Evolutionary conservation across 2,329 filamentous ascomycete species (phyloP).

Genomic region (Phialophora expanda): DNA sequence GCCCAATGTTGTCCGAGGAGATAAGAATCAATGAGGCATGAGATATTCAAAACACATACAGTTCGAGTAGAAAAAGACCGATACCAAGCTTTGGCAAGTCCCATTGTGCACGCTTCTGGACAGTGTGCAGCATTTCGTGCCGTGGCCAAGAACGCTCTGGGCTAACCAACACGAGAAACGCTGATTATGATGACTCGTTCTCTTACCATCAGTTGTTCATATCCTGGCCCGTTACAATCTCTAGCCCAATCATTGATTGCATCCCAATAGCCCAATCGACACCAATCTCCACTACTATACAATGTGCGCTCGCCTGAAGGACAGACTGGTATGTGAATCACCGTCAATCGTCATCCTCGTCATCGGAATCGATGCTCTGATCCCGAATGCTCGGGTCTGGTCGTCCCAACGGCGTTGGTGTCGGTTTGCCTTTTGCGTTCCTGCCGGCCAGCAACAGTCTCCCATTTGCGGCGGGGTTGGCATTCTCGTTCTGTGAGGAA

Average conservation of each 20-base stretch:
- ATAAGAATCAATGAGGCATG: not conserved
- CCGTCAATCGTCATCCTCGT: slow-evolving; percentile 3
- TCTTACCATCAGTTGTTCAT: not conserved
- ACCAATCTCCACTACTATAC: too few relatives aligned
- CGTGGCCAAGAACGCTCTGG: not conserved
- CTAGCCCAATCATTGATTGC: not conserved
- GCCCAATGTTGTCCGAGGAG: not conserved
- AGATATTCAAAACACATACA: not conserved
- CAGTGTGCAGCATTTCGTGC: not conserved
- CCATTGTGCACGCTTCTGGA: not conserved
- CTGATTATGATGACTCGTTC: not conserved
- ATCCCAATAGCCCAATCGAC: not conserved
- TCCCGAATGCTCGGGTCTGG: slow-evolving; percentile 27
- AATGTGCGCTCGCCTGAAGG: too few relatives aligned
- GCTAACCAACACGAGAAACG: not conserved
- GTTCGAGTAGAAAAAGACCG: not conserved
- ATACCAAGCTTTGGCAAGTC: not conserved
- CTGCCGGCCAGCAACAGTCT: not conserved
- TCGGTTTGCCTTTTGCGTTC: not conserved
- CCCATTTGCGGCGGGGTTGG: not conserved
- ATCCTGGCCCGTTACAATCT: not conserved
- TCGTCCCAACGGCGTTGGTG: not conserved
- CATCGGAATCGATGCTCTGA: slow-evolving; percentile 22
- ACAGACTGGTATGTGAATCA: not conserved
- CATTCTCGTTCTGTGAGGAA: not conserved